Evolutionary conservation across 768 basidiomycete species (phyloP), one percentile per base, ranked within the genome.

Genomic region (Suillus americanus): DNA sequence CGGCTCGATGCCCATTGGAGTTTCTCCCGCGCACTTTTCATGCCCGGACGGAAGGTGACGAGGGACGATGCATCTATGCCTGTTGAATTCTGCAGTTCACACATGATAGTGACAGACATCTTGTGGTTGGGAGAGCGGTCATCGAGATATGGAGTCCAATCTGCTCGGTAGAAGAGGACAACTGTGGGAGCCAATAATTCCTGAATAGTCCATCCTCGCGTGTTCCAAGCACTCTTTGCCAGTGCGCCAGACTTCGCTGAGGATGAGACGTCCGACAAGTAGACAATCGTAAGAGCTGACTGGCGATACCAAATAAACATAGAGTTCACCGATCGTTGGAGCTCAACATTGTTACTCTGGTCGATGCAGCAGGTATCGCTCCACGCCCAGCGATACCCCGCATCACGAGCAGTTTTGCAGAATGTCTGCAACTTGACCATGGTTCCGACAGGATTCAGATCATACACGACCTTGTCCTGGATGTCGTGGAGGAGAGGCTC

Each of bases 201-300:
- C 45, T 59, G 62, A 6, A 57, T 20, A 5, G 62, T 63, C 65
- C 62, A 64, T 55, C 62, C 62, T 16, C 65, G 38, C 3, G 55
- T 63, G 18, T 63, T 57, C 65, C 65, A 65, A n/a, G 56, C n/a
- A 8, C 50, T 62, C 0, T 18, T 33, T 20, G 35, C 28, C 43
- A 51, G 23, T 2, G 57, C 18, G 9, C 28, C 51, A 33, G 18
- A 53, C 18, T 53, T 51, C 4, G 50, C 25, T 9, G 50, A 51
- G 16, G 50, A 16, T 4, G 8, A 9, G 18, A 53, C 51, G 18
- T 53, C 51, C 9, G 28, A 53, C 18, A 53, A 30, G 30, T 53
- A 53, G 30, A 53, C 18, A 18, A 53, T 53, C 18, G 51, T 53
- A 30, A 53, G 51, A 18, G 51, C 51, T 20, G 51, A 53, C 18